Base-by-base conservation (phyloP, 2,329 filamentous ascomycete genomes). In the Aspergillus pseudoterreus region DNA sequence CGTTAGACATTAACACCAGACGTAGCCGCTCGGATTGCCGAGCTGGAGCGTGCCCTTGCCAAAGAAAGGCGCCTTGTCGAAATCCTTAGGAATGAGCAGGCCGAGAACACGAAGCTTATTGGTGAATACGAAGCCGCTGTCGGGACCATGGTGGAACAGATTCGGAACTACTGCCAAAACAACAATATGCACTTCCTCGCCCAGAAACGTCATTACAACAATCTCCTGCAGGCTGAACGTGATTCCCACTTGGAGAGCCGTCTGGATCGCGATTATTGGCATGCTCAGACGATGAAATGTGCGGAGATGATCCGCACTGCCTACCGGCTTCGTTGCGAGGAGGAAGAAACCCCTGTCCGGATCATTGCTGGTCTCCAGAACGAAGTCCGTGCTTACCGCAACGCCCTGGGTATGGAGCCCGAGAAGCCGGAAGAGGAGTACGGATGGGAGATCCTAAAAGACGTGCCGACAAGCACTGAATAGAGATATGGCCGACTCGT, bases 201-300 rank as follows among this genome's bases (percentile, higher is more conserved):
- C 4, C 74, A 77, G 55, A 75, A 75, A 55, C 69, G 68, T 39
- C 75, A 76, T 57, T 79, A 78, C 63, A 78, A 78, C 57, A 70
- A 75, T 42, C 69, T 79, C 4, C 67, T 79, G 12, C 76, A 78
- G 54, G 72, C 72, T 9, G 76, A 79, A 57, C 76, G 76, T 39
- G 76, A 78, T 54, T 70, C 75, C 4, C 76, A 78, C 52, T 60
- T 78, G 19, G 64, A 74, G 42, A 75, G 74, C 54, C 73, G 76
- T n/a, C 61, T 78, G 9, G 75, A 78, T 51, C 71, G 74, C 6
- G 75, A 78, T 53, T 68, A 78, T 54, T 78, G 75, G 75, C 74
- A 78, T 52, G 66, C 71, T 6, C 71, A 77, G 59, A 72, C 75
- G 14, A 68, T 78, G 64, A 72, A 71, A 52, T 72, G 74, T 47